Evolutionary conservation across 768 basidiomycete species (phyloP).

Genomic region (Lactifluus pinguis): DNA sequence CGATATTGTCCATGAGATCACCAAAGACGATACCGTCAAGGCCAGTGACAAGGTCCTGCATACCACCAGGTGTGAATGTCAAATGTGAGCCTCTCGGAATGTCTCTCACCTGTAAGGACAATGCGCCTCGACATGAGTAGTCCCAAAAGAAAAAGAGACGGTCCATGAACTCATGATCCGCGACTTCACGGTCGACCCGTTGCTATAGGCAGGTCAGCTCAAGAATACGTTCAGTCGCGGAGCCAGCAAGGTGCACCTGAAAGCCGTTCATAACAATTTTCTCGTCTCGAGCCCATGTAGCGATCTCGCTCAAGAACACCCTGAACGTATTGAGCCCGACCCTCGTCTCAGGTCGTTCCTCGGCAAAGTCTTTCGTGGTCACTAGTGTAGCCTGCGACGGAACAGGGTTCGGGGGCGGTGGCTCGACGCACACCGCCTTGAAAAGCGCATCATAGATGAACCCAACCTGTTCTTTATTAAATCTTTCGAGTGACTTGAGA

Average conservation of each 20-base stretch:
- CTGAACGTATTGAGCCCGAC: constrained; percentile 81
- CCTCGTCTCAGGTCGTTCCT: constrained; percentile 82
- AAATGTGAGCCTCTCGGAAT: background rate
- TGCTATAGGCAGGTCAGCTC: constrained; percentile 37
- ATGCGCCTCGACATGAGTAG: constrained; percentile 61
- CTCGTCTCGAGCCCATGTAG: constrained; percentile 94
- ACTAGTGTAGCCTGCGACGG: constrained; percentile 45
- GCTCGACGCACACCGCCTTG: constrained; percentile 69
- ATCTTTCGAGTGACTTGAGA: constrained; percentile 66
- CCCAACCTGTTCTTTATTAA: constrained; percentile 81
- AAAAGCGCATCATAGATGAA: constrained; percentile 90
- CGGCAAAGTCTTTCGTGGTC: constrained; percentile 43
- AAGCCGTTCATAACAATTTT: constrained; percentile 89
- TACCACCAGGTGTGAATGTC: constrained; percentile 15
- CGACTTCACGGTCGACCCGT: constrained; percentile 81
- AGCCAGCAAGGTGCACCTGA: constrained; percentile 39
- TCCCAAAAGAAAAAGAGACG: constrained; percentile 96
- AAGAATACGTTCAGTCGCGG: background rate
- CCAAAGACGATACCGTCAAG: constrained; percentile 90
- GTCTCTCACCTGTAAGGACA: constrained; percentile 76
- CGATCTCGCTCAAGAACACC: constrained; percentile 83
- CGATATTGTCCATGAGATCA: constrained; percentile 96
- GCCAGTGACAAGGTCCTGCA: constrained; percentile 79
- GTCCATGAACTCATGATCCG: constrained; percentile 94
- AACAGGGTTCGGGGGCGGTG: constrained; percentile 49